Evolutionary conservation across 2,329 filamentous ascomycete species (phyloP).

Genomic region (Daldinia eschscholtzii): DNA sequence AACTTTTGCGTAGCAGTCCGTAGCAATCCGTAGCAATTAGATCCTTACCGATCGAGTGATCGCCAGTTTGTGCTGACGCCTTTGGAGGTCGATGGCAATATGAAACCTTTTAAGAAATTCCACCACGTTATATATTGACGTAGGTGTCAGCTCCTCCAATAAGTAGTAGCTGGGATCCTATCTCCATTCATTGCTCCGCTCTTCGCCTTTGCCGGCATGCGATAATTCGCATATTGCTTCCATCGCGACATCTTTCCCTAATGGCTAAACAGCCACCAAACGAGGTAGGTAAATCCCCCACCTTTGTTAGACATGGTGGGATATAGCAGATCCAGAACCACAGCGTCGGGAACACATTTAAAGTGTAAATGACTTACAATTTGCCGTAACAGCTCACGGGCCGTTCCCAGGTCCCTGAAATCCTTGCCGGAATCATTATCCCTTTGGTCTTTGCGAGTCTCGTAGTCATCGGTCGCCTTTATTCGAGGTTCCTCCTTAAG

Average conservation of each 20-base stretch:
- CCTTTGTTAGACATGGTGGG: slow-evolving; percentile 10
- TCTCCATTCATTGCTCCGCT: not conserved
- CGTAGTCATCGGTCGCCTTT: slow-evolving; percentile 38
- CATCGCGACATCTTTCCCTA: slow-evolving; percentile 18
- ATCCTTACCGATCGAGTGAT: slow-evolving; percentile 16
- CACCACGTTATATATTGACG: slow-evolving; percentile 28
- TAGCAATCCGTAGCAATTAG: slow-evolving; percentile 6
- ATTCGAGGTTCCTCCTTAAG: slow-evolving; percentile 36
- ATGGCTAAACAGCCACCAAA: slow-evolving; percentile 31
- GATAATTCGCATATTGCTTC: slow-evolving; percentile 17
- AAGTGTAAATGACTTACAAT: slow-evolving; percentile 23
- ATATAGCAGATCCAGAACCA: slow-evolving; percentile 8
- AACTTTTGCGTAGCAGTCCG: slow-evolving; percentile 8
- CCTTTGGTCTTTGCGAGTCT: slow-evolving; percentile 39
- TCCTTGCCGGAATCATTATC: slow-evolving; percentile 38
- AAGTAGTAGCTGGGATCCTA: slow-evolving; percentile 11
- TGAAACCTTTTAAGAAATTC: slow-evolving; percentile 16
- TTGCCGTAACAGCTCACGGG: slow-evolving; percentile 27
- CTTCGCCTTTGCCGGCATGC: slow-evolving; percentile 14
- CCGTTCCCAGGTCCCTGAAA: slow-evolving; percentile 37
- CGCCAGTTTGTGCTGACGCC: slow-evolving; percentile 25
- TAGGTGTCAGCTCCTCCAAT: slow-evolving; percentile 32
- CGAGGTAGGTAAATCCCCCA: slow-evolving; percentile 37
- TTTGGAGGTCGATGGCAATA: slow-evolving; percentile 11
- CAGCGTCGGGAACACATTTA: slow-evolving; percentile 11